Evolutionary conservation across 352 stramenopile genomes (phyloP).

Genomic region (Phytopythium delawarense): DNA sequence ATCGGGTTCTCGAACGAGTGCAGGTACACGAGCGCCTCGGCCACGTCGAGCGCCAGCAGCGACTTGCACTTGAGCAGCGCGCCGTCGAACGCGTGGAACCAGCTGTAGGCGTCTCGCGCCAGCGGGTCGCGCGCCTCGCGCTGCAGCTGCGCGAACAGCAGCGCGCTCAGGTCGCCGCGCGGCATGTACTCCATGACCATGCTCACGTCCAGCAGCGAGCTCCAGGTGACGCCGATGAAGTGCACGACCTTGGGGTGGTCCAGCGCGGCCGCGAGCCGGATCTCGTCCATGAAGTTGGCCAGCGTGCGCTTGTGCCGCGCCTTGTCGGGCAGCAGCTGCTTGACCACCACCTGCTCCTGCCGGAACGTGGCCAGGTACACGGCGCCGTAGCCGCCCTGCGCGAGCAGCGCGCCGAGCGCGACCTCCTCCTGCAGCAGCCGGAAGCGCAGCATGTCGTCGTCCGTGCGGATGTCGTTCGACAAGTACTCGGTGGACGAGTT

Average conservation of each 20-base stretch:
- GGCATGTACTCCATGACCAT: constrained; percentile 41
- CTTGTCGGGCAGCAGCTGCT: constrained; percentile 32
- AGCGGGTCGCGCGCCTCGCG: constrained; percentile 1
- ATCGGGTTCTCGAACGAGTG: constrained; percentile 59
- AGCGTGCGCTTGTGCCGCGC: constrained; percentile 14
- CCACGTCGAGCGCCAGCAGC: constrained; percentile 31
- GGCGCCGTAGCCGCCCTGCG: constrained; percentile 30
- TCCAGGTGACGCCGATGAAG: constrained; percentile 45
- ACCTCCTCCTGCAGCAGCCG: constrained; percentile 28
- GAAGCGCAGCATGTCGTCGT: constrained; percentile 29
- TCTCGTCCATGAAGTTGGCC: constrained; percentile 47
- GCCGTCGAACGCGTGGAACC: constrained; percentile 8
- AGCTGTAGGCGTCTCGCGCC: constrained; percentile 1
- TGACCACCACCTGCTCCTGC: constrained; percentile 30
- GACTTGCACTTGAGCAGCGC: constrained; percentile 16
- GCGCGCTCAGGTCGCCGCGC: constrained; percentile 26
- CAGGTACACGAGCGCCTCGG: constrained; percentile 49
- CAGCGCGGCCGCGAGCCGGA: constrained; percentile 30
- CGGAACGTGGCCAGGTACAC: constrained; percentile 27
- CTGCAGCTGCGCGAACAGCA: constrained; percentile 13
- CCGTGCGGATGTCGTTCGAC: constrained; percentile 31
- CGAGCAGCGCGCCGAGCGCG: constrained; percentile 18
- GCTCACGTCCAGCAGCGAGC: constrained; percentile 28
- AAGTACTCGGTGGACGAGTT: constrained; percentile 14
- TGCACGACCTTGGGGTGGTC: constrained; percentile 44